Base-by-base conservation (phyloP, 2,329 filamentous ascomycete genomes). In the Colletotrichum tropicicola region DNA sequence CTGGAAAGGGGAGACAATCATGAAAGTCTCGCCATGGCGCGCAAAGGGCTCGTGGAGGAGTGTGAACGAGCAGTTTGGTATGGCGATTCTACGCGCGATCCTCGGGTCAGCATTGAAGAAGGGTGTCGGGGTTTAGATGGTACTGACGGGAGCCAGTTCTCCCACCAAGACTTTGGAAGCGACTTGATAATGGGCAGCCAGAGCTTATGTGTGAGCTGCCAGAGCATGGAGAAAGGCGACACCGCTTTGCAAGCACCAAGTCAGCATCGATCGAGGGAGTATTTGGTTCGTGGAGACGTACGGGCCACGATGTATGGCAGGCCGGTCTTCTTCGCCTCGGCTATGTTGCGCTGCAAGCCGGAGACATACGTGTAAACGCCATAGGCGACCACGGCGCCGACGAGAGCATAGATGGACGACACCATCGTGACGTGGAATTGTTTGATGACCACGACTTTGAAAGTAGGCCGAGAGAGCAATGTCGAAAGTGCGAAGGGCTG, bases 51-150 rank as follows among this genome's bases (percentile, higher is more conserved):
- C 79, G 70, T 89, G 85, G 27, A 85, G 83, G 12, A 81, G 74
- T n/a, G 75, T 74, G 77, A 86, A 91, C 7, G 81, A 73, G 83
- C 87, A 91, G 70, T 92, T 87, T 2, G 85, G 85, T n/a, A 80
- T 73, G 68, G 91, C 72, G 68, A 86, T 77, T 44, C 87, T 88
- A 68, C 28, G 9, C 44, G n/a, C n/a, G n/a, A n/a, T 13, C 27
- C 32, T 6, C 6, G 32, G 52, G 53, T 72, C 56, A 69, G 68
- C 59, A 37, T 30, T 21, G 17, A 27, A 6, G 25, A 12, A 30
- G 6, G 28, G 8, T 37, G 23, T 23, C 7, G 21, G 8, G 12
- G 19, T 23, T 8, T 6, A 30, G 13, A 8, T 27, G 43, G 8
- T 30, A 73, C 87, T 69, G 81, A 91, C 89, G 85, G 82, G 45